These are phyloP conservation scores for Taphrina betulina DNA, from an alignment of 1,139 yeast genomes.

Conservation along the genomic window DNA sequence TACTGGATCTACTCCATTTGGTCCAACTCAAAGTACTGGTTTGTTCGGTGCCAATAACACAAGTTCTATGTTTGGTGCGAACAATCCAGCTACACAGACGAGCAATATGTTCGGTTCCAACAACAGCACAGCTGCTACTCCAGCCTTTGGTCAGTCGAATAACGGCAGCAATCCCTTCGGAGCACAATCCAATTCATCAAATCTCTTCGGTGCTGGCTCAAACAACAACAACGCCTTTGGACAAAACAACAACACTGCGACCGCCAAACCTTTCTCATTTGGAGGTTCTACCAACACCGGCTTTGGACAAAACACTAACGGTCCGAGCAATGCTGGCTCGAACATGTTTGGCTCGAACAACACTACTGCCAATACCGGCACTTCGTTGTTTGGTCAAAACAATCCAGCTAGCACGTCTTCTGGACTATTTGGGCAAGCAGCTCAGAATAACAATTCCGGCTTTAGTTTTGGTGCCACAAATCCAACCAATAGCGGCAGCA, in stretches of 20 bases:
- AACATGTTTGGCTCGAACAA: conserved; percentile 45
- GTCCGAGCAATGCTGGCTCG: conserved; percentile 16
- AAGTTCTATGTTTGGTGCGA: conserved; percentile 37
- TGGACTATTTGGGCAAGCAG: not conserved
- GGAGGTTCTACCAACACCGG: conserved; percentile 22
- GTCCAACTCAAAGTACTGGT: conserved; percentile 39
- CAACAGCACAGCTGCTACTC: conserved; percentile 33
- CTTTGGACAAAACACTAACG: not conserved
- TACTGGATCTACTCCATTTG: conserved; percentile 39
- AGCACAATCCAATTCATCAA: conserved; percentile 36
- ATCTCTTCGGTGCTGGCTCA: conserved; percentile 36
- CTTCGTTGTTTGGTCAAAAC: conserved; percentile 2
- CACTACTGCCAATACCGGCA: not conserved
- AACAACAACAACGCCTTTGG: not conserved
- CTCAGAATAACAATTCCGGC: not conserved
- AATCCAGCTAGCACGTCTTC: not conserved
- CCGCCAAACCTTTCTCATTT: conserved; percentile 23
- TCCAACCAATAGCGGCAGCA: too few species aligned
- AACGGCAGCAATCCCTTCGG: conserved; percentile 46
- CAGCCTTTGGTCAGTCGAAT: conserved; percentile 38
- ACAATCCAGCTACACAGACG: conserved; percentile 37
- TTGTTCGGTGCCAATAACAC: conserved; percentile 43
- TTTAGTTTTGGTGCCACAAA: too few species aligned
- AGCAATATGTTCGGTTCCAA: conserved; percentile 44
- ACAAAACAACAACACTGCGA: not conserved